Evolutionary conservation across 2,329 filamentous ascomycete species (phyloP).

Genomic region (Tetracladium maxilliforme): DNA sequence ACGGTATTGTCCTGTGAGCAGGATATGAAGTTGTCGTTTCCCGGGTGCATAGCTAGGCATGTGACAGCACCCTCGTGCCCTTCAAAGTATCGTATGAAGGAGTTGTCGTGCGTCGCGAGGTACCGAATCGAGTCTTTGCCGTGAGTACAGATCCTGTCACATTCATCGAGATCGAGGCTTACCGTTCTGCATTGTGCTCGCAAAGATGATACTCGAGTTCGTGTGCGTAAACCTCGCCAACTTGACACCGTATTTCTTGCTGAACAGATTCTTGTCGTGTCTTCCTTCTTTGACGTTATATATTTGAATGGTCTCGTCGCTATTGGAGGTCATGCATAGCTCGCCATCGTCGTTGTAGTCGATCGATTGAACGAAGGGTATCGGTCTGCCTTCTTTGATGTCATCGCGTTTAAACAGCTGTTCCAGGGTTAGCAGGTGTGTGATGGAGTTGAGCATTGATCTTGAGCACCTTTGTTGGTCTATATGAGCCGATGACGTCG

Average conservation of each 20-base stretch:
- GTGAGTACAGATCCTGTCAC: neutral
- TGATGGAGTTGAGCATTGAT: no score
- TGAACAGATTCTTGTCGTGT: slow-evolving; percentile 76
- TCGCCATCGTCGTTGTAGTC: slow-evolving; percentile 96
- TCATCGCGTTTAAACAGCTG: slow-evolving; percentile 4
- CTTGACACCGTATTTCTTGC: slow-evolving; percentile 94
- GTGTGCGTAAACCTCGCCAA: slow-evolving; percentile 91
- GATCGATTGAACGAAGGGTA: slow-evolving; percentile 66
- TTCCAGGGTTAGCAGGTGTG: slow-evolving; percentile 9
- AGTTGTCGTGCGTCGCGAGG: slow-evolving; percentile 87
- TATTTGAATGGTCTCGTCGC: slow-evolving; percentile 89
- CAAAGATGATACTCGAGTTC: slow-evolving; percentile 81
- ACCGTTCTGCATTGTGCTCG: slow-evolving; percentile 90
- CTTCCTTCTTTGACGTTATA: slow-evolving; percentile 88
- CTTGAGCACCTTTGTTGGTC: no score
- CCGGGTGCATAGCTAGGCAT: slow-evolving; percentile 68
- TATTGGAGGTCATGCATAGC: slow-evolving; percentile 77
- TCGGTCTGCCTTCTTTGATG: no score
- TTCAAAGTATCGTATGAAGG: slow-evolving; percentile 90
- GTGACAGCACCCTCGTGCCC: slow-evolving; percentile 82
- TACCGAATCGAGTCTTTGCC: slow-evolving; percentile 62
- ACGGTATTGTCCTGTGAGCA: slow-evolving; percentile 85
- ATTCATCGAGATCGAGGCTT: slow-evolving; percentile 10
- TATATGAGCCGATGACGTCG: no score
- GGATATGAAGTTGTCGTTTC: slow-evolving; percentile 81